Percentiles rank a stretch among this genome's conserved stretches.
phyloP scores from a whole-genome alignment of 371 early-diverging fungal species.

The Thermomucor indicae-seudaticae region DNA sequence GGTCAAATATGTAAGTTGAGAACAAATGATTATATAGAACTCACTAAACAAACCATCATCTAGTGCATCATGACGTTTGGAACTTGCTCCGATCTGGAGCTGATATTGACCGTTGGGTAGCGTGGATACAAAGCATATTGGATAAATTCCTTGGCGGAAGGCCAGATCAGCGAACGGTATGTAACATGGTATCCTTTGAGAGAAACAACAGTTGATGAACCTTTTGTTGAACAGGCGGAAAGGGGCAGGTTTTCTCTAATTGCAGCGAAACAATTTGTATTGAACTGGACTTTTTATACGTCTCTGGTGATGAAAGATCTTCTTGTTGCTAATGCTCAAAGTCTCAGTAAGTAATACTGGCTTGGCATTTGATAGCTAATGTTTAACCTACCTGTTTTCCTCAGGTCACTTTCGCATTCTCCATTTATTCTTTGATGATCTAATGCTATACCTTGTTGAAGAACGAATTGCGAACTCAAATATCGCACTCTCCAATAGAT shows the following conservation, averaged over 20 bases:
- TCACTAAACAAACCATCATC: neutral
- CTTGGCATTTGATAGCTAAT: neutral
- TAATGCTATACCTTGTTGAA: conserved; percentile 48
- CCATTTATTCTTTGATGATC: conserved; percentile 50
- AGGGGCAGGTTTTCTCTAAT: conserved; percentile 32
- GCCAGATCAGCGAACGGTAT: neutral
- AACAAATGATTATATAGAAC: neutral
- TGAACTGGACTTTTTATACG: conserved; percentile 52
- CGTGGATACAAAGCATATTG: conserved; percentile 37
- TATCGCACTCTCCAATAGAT: too few relatives aligned
- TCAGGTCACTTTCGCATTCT: conserved; percentile 40
- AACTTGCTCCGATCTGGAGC: conserved; percentile 22
- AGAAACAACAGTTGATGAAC: neutral
- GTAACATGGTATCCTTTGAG: neutral
- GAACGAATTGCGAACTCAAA: conserved; percentile 38
- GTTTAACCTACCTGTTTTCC: neutral
- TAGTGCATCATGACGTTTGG: conserved; percentile 37
- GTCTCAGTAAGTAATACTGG: neutral
- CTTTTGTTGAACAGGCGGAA: neutral
- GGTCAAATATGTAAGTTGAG: conserved; percentile 28
- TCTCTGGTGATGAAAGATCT: conserved; percentile 43
- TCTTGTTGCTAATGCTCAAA: conserved; percentile 35
- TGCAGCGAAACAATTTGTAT: conserved; percentile 43
- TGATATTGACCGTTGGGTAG: conserved; percentile 43
- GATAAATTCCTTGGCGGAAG: conserved; percentile 25